Evolutionary conservation across 768 basidiomycete genomes (phyloP), one percentile per base, ranked within the genome.

Genomic region (Psilocybe tampanensis): DNA sequence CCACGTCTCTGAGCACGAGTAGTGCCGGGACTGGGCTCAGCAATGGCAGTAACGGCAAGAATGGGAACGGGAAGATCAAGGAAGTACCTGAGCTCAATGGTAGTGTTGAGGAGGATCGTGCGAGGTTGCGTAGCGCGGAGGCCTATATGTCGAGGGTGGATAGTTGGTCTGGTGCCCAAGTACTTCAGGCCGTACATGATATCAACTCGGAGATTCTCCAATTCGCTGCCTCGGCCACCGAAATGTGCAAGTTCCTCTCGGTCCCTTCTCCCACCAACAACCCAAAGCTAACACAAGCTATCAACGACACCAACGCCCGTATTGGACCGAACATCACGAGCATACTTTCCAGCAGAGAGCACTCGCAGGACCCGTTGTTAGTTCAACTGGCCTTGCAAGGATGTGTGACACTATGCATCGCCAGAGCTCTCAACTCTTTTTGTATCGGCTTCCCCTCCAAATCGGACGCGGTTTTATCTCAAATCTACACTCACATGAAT

Each of bases 171-270:
- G 90, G 90, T 12, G 85, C 88, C 1, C 88, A 90, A 67, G 80
- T 92, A 67, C 81, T 92, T 47, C 89, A 92, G 66, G 85, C 88
- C 2, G 84, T 92, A 13, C 86, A 88, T 60, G 90, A 92, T 64
- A 79, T 92, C 68, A 92, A 92, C 66, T 84, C 87, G 0, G 89
- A 91, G 70, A 87, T 91, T 56, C 78, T 89, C n/a, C 90, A 90
- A 60, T 89, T 89, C 57, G 86, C 89, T 8, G 88, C 89, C 15
- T 82, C 86, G 21, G 89, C 87, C 7, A 86, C 87, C 15, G 90
- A 92, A 70, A 75, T 85, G 41, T 85, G 82, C 61, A 78, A 79
- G 1, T 85, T 86, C 64, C 74, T 74, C 34, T 76, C 71, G 41
- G 66, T 72, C 23, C 74, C 75, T 26, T 65, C 74, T 9, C 66